Conservation (phyloP, 2,329 filamentous ascomycete species). For the Xylariaceae sp. region DNA sequence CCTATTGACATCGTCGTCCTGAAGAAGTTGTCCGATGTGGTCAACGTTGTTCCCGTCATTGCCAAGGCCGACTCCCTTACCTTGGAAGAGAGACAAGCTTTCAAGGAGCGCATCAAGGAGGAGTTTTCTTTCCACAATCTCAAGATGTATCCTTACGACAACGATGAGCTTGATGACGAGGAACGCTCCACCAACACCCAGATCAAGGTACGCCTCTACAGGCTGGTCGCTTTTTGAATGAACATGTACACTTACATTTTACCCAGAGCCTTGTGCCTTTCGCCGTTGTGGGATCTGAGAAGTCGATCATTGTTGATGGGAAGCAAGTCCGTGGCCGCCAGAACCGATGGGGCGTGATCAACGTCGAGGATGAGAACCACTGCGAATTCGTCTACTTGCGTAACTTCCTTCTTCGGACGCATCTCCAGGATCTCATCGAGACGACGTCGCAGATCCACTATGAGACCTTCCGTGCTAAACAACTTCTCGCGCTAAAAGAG, state of each 20-base stretch:
- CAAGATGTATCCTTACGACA: slow-evolving; percentile 99
- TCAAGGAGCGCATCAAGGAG: slow-evolving; percentile 99
- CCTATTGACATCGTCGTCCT: slow-evolving; percentile 98
- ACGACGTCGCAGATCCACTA: slow-evolving; percentile 99
- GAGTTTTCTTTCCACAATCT: slow-evolving; percentile 99
- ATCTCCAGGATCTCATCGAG: slow-evolving; percentile 97
- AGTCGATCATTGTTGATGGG: slow-evolving; percentile 94
- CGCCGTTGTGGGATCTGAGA: slow-evolving; percentile 96
- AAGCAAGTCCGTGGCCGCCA: slow-evolving; percentile 97
- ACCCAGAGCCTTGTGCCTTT: slow-evolving; percentile 86
- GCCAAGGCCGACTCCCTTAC: slow-evolving; percentile 97
- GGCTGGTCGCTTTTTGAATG: not conserved
- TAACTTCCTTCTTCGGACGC: slow-evolving; percentile 97
- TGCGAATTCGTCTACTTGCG: slow-evolving; percentile 99
- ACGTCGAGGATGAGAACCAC: slow-evolving; percentile 98
- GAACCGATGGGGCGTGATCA: slow-evolving; percentile 99
- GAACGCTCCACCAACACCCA: slow-evolving; percentile 89
- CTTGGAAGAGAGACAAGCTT: slow-evolving; percentile 87
- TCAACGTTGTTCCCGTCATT: slow-evolving; percentile 98
- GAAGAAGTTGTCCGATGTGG: slow-evolving; percentile 98
- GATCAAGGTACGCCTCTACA: slow-evolving; percentile 71
- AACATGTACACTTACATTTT: slow-evolving; percentile 28
- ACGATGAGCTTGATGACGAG: slow-evolving; percentile 97
- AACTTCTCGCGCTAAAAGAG: slow-evolving; percentile 95
- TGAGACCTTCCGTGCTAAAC: slow-evolving; percentile 99